Conservation (phyloP, 2,329 filamentous ascomycete species). For the Xylariaceae sp. region DNA sequence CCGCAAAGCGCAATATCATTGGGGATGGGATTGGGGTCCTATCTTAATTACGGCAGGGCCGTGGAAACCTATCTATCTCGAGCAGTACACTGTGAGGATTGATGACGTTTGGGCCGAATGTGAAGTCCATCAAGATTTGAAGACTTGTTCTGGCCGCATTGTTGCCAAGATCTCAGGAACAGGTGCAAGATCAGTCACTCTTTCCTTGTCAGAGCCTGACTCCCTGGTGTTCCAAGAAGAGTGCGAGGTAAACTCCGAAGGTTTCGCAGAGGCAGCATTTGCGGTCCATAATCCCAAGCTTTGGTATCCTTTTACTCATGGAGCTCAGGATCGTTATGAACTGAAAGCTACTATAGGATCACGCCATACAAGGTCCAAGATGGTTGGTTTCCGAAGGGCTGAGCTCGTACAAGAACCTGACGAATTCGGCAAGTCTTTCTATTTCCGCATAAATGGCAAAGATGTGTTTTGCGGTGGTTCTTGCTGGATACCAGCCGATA, state of each 20-base stretch:
- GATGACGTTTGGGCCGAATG: slow-evolving; percentile 51
- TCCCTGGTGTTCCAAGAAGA: slow-evolving; percentile 19
- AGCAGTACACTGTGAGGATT: slow-evolving; percentile 57
- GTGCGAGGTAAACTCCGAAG: slow-evolving; percentile 15
- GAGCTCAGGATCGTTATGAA: slow-evolving; percentile 49
- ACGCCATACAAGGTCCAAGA: slow-evolving; percentile 36
- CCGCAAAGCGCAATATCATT: slow-evolving; percentile 61
- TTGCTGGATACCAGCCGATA: slow-evolving; percentile 37
- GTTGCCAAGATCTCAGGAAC: slow-evolving; percentile 36
- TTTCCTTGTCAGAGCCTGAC: slow-evolving; percentile 25
- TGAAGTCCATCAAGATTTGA: slow-evolving; percentile 34
- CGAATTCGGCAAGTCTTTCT: slow-evolving; percentile 38
- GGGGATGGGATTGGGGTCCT: slow-evolving; percentile 71
- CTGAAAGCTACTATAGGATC: slow-evolving; percentile 24
- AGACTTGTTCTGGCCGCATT: slow-evolving; percentile 35
- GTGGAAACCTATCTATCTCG: slow-evolving; percentile 64
- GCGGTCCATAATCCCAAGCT: slow-evolving; percentile 43
- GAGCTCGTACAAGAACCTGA: slow-evolving; percentile 43
- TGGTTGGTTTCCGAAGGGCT: slow-evolving; percentile 53
- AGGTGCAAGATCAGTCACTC: slow-evolving; percentile 23
- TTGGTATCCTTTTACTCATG: slow-evolving; percentile 36
- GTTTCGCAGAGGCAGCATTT: slow-evolving; percentile 27
- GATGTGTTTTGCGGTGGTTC: slow-evolving; percentile 35
- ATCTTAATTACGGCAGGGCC: slow-evolving; percentile 59
- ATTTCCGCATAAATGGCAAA: slow-evolving; percentile 34